Percentiles rank a stretch among this genome's conserved stretches.
Conservation (phyloP, 192 early-diverging fungal species). For the Rhizophlyctis rosea region DNA sequence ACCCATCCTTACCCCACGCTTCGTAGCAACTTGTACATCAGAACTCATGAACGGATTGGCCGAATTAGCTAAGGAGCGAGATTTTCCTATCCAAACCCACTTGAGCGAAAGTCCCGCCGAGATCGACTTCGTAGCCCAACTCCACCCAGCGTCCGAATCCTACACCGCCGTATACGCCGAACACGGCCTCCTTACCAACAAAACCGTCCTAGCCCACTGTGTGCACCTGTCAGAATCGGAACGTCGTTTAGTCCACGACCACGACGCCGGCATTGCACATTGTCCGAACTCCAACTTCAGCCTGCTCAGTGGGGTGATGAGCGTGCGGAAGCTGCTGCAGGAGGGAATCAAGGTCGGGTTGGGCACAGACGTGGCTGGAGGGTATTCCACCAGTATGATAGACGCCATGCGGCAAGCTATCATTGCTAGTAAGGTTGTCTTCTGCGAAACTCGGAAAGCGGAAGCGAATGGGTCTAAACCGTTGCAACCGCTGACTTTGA, state of each 20-base stretch:
- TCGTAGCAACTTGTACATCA: constrained; percentile 79
- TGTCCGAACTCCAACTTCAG: constrained; percentile 92
- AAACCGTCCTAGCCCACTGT: constrained; percentile 90
- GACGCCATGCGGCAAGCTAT: constrained; percentile 84
- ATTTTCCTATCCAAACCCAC: constrained; percentile 90
- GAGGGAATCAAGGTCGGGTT: constrained; percentile 82
- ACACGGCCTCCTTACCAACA: constrained; percentile 66
- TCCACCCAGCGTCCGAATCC: constrained; percentile 64
- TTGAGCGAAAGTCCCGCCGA: constrained; percentile 81
- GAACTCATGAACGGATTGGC: constrained; percentile 68
- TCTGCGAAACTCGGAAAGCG: constrained; percentile 27
- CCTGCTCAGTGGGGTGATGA: constrained; percentile 73
- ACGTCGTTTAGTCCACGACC: constrained; percentile 56
- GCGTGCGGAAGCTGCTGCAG: constrained; percentile 72
- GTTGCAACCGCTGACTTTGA: constrained; percentile 59
- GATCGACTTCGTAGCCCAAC: constrained; percentile 64
- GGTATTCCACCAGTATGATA: constrained; percentile 79
- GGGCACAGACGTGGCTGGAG: constrained; percentile 92
- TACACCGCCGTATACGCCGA: constrained; percentile 81
- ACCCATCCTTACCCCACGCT: constrained; percentile 91
- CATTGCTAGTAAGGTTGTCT: constrained; percentile 66
- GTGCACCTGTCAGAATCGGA: constrained; percentile 81
- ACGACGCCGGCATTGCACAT: constrained; percentile 78
- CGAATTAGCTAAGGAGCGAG: constrained; percentile 64
- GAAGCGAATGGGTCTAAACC: too few species aligned